A percentile compares a stretch with the other conserved stretches of the same genome.
Conservation (phyloP, 768 basidiomycete genomes). For the Lactifluus hygrophoroides region DNA sequence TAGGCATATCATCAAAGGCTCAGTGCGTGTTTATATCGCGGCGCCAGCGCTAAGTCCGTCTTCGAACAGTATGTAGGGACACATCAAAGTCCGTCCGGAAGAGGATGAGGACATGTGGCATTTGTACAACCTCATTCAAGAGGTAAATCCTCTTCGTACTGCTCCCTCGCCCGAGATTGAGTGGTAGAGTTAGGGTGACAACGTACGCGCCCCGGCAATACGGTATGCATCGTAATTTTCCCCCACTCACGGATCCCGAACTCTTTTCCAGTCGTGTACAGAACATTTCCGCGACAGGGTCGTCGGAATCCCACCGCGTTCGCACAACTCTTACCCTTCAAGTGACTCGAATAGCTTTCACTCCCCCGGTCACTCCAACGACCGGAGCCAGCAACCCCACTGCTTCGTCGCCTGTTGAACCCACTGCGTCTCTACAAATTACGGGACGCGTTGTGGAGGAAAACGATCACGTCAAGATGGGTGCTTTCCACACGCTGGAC, state of each 20-base stretch:
- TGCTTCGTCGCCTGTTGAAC: slow-evolving; percentile 25
- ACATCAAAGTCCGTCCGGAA: slow-evolving; percentile 91
- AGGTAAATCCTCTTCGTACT: slow-evolving; percentile 31
- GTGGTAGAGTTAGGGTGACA: slow-evolving; percentile 47
- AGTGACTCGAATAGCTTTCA: slow-evolving; percentile 75
- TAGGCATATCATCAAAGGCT: slow-evolving; percentile 76
- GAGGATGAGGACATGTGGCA: slow-evolving; percentile 99
- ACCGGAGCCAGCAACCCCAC: slow-evolving; percentile 31
- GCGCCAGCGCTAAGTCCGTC: slow-evolving; percentile 12
- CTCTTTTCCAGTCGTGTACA: slow-evolving; percentile 59
- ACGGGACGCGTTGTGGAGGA: slow-evolving; percentile 80
- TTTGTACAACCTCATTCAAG: slow-evolving; percentile 91
- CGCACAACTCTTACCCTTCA: slow-evolving; percentile 76
- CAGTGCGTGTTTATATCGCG: slow-evolving; percentile 39
- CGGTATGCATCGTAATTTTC: slow-evolving; percentile 37
- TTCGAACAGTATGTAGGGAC: slow-evolving; percentile 50
- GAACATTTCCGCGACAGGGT: slow-evolving; percentile 86
- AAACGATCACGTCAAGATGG: slow-evolving; percentile 83
- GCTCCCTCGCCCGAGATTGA: slow-evolving; percentile 7
- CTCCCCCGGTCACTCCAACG: slow-evolving; percentile 52
- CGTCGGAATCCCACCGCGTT: slow-evolving; percentile 84
- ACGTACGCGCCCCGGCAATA: slow-evolving; percentile 78
- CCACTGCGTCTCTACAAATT: slow-evolving; percentile 66
- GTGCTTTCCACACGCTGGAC: slow-evolving; percentile 92
- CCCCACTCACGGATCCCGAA: neutral